Conservation (phyloP, 1,284 basidiomycete genomes). For the Butyriboletus appendiculatus region DNA sequence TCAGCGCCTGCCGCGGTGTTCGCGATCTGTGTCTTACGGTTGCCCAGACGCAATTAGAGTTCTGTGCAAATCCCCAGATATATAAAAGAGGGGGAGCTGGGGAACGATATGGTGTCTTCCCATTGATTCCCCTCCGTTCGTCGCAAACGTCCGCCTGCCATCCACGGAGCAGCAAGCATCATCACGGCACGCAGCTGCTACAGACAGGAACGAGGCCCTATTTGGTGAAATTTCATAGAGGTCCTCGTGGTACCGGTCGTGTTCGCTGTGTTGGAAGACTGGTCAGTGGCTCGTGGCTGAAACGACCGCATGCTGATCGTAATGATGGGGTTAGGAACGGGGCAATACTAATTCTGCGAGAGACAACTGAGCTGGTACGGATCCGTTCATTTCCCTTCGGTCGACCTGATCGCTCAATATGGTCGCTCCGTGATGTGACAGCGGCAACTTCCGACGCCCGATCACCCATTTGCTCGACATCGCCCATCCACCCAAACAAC, state of each 20-base stretch:
- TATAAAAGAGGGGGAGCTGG: slow-evolving; percentile 31
- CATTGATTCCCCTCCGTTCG: slow-evolving; percentile 10
- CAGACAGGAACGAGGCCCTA: neutral
- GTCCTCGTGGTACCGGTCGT: slow-evolving; percentile 1
- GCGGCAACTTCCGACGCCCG: slow-evolving; percentile 52
- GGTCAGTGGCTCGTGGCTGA: slow-evolving; percentile 21
- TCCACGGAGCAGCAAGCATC: slow-evolving; percentile 14
- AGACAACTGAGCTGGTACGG: slow-evolving; percentile 30
- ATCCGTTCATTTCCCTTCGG: slow-evolving; percentile 23
- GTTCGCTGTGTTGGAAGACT: slow-evolving; percentile 16
- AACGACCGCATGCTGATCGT: slow-evolving; percentile 17
- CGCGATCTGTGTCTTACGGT: slow-evolving; percentile 22
- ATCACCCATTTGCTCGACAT: slow-evolving; percentile 47
- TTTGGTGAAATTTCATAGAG: slow-evolving; percentile 4
- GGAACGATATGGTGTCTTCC: slow-evolving; percentile 12
- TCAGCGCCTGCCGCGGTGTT: slow-evolving; percentile 33
- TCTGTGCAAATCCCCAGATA: slow-evolving; percentile 29
- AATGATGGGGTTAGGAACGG: slow-evolving; percentile 8
- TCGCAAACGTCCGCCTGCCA: neutral
- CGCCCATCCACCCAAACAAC: slow-evolving; percentile 29
- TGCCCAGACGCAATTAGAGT: slow-evolving; percentile 33
- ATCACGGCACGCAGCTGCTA: slow-evolving; percentile 9
- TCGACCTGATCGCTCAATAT: slow-evolving; percentile 30
- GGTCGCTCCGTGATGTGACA: slow-evolving; percentile 39
- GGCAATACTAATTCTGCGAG: slow-evolving; percentile 11